A percentile compares a stretch with the other conserved stretches of the same genome.
Conservation (phyloP, 345 rosid species). For the Aurinia saxatilis region DNA sequence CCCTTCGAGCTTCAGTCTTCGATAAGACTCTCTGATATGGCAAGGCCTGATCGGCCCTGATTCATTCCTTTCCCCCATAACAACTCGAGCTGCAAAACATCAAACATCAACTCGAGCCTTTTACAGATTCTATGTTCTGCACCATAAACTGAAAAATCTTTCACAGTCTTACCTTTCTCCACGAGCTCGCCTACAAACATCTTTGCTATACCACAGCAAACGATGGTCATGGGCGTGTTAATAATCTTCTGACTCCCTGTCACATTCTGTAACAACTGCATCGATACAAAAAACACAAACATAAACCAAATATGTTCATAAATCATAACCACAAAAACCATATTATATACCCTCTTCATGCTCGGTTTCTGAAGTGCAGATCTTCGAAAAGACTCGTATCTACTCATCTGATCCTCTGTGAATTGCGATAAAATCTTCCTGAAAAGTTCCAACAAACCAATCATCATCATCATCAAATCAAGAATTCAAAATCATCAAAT, state of each 20-base stretch:
- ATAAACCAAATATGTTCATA: not conserved
- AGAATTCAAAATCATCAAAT: not conserved
- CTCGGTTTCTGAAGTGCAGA: slow-evolving; percentile 89
- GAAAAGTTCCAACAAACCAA: slow-evolving; percentile 1
- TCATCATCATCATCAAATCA: not conserved
- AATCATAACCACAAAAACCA: not conserved
- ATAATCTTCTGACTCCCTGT: slow-evolving; percentile 79
- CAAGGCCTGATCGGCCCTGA: slow-evolving; percentile 97
- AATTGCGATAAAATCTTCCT: slow-evolving; percentile 81
- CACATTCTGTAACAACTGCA: slow-evolving; percentile 68
- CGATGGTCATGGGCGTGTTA: slow-evolving; percentile 69
- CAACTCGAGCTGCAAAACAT: slow-evolving; percentile 61
- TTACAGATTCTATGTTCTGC: not conserved
- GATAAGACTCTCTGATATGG: slow-evolving; percentile 83
- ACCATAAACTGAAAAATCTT: not conserved
- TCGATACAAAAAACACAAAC: not conserved
- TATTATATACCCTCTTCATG: slow-evolving; percentile 72
- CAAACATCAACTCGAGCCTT: not conserved
- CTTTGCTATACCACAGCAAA: slow-evolving; percentile 85
- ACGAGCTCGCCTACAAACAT: slow-evolving; percentile 99
- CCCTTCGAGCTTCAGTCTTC: slow-evolving; percentile 83
- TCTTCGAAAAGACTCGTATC: slow-evolving; percentile 90
- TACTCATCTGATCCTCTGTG: slow-evolving; percentile 73
- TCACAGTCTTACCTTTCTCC: slow-evolving; percentile 53
- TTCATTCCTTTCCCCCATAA: slow-evolving; percentile 86